phyloP scores from a whole-genome alignment of 2,329 filamentous ascomycete genomes.

The Aspergillus terreus region DNA sequence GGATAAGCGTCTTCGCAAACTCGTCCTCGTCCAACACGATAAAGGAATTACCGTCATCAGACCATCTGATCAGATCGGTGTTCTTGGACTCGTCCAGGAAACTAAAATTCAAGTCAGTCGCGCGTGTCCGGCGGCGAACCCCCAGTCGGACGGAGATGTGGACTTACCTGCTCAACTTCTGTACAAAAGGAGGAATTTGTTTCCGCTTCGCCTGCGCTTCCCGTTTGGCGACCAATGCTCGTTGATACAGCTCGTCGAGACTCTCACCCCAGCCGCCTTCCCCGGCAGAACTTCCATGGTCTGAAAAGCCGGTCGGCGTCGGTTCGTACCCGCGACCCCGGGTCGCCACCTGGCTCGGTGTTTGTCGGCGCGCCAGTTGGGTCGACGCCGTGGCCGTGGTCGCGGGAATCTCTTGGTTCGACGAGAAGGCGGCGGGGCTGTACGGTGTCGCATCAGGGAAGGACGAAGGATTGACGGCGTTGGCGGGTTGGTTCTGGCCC shows the following conservation, averaged over 20 bases:
- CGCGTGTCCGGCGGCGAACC: background rate
- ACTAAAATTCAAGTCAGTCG: constrained; percentile 47
- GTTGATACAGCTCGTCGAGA: constrained; percentile 73
- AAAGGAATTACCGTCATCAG: constrained; percentile 92
- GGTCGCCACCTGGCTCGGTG: constrained; percentile 37
- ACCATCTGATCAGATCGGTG: constrained; percentile 94
- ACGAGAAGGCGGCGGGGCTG: constrained; percentile 26
- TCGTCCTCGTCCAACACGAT: constrained; percentile 95
- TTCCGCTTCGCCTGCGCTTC: constrained; percentile 89
- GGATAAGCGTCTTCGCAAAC: constrained; percentile 69
- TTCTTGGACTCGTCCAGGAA: constrained; percentile 93
- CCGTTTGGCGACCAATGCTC: constrained; percentile 75
- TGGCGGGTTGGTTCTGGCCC: constrained; percentile 44
- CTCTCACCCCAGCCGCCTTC: constrained; percentile 54
- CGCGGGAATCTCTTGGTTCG: constrained; percentile 50
- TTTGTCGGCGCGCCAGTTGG: constrained; percentile 41
- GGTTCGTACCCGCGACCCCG: constrained; percentile 38
- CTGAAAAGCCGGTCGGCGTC: constrained; percentile 25
- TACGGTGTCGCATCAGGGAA: constrained; percentile 41
- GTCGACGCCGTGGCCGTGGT: constrained; percentile 39
- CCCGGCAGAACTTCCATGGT: constrained; percentile 22
- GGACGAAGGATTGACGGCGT: constrained; percentile 25
- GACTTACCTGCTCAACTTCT: constrained; percentile 90
- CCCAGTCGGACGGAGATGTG: background rate
- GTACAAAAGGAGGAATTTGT: constrained; percentile 94